Base-by-base conservation (phyloP, 306 rosid species). In the Argentina anserina region DNA sequence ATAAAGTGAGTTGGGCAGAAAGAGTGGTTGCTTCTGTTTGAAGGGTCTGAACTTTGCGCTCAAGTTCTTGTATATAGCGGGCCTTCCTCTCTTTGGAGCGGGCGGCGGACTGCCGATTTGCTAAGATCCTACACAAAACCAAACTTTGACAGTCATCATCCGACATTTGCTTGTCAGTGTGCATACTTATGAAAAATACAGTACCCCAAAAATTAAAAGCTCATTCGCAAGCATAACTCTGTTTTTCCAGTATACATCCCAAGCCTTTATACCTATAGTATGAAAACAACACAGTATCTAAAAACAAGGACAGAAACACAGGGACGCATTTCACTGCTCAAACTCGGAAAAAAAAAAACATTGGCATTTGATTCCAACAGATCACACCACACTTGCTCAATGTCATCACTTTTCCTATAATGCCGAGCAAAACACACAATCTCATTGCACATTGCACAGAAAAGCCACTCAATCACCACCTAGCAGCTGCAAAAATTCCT, bases 71-170 rank as follows among this genome's bases (percentile, higher is more conserved):
- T 78, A 90, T 92, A 67, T 95, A 95, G 29, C 92, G 93, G 9
- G 97, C 92, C 85, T 95, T 95, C 78, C 99, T 88, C 88, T 95
- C 99, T 78, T 95, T 95, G 13, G 99, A 95, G 45, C 99, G 99
- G 37, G 99, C 93, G 81, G 99, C 99, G 41, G 99, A 95, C 77
- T 95, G 99, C 74, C 99, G 87, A 86, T 95, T 95, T 0, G 99
- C 99, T 52, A 95, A 83, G 75, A 95, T 92, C 88, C 99, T 95
- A 68, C 45, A 69, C 50, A 71, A 76, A 85, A 66, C 45, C 43
- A 78, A 40, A 73, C 52, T 10, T 36, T 76, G 58, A 85, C n/a
- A 29, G 4, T 59, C 65, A 28, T 28, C 0, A 25, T 29, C 65
- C 6, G 6, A 58, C n/a, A 6, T 59, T 59, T 59, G 0, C 10